A percentile compares a stretch with the other conserved stretches of the same genome.
phyloP scores from a whole-genome alignment of 371 early-diverging fungal genomes.

The Parasitella parasitica region DNA sequence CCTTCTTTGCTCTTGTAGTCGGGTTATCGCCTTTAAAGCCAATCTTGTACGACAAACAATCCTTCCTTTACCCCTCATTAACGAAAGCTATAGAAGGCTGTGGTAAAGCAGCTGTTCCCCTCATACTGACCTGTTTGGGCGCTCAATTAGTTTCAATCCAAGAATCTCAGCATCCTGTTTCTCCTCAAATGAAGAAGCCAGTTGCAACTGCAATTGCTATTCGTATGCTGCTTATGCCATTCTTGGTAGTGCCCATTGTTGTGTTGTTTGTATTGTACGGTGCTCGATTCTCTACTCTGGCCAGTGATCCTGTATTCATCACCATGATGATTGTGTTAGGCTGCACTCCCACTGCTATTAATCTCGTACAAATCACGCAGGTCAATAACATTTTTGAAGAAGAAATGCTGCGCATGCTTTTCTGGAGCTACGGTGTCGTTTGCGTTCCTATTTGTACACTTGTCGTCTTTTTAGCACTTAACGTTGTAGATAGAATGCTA shows the following conservation, averaged over 20 bases:
- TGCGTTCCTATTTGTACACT: conserved; percentile 50
- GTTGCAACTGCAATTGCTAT: conserved; percentile 33
- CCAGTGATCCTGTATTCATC: conserved; percentile 52
- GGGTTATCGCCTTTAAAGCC: conserved; percentile 56
- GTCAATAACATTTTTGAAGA: conserved; percentile 55
- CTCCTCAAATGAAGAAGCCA: conserved; percentile 24
- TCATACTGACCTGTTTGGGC: conserved; percentile 69
- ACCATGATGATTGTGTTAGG: conserved; percentile 52
- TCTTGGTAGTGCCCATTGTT: conserved; percentile 47
- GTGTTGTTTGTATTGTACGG: conserved; percentile 35
- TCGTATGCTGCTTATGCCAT: conserved; percentile 46
- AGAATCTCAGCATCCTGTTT: conserved; percentile 15
- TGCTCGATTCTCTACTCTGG: conserved; percentile 26
- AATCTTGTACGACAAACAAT: conserved; percentile 51
- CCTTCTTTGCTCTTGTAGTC: conserved; percentile 55
- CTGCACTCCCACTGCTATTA: conserved; percentile 60
- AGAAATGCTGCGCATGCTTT: conserved; percentile 56
- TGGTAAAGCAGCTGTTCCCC: conserved; percentile 69
- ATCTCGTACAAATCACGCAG: conserved; percentile 56
- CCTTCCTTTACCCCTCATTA: conserved; percentile 56
- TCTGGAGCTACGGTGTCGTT: conserved; percentile 62
- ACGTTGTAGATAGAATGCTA: conserved; percentile 30
- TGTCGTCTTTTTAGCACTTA: conserved; percentile 38
- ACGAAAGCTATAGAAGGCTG: conserved; percentile 65
- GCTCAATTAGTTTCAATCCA: conserved; percentile 58